Base-by-base conservation (phyloP, 2,329 filamentous ascomycete species). In the Trichoderma sp. region DNA sequence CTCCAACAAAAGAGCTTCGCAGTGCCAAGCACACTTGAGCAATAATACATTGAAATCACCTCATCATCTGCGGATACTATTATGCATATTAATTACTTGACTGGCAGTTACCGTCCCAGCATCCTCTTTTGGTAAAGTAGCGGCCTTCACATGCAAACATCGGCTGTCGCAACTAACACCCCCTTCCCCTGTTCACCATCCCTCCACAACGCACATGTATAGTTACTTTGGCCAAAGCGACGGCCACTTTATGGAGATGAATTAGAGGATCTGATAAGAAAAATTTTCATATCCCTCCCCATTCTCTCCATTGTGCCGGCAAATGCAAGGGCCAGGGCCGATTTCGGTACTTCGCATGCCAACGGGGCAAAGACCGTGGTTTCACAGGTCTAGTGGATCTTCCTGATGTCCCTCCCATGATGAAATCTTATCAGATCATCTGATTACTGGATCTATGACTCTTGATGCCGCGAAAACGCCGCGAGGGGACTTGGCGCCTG, bases 361-460 rank as follows among this genome's bases (percentile, higher is more conserved):
- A 53, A 36, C 15, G 26, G 57, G 47, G 20, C 23, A 57, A 43
- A n/a, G 30, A 55, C 23, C 9, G 20, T 23, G 23, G 13, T 43
- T 57, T 39, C 23, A 53, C 47, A 11, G 13, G 12, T 30, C 28
- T 50, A 43, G 67, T 69, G 55, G 53, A 57, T 20, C 69, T 59
- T 23, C 28, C n/a, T 30, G 63, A 34, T 65, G 39, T 34, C 32
- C 15, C 43, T 28, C 17, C 58, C 57, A 53, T 43, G 64, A 59
- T 39, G 34, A 55, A 77, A 83, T 83, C 81, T 83, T 82, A 83
- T 83, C 81, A 79, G 81, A 83, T 83, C 75, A 83, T 83, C 81
- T 81, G 81, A 83, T 83, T 81, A 83, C 57, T 39, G 57, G 79
- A 82, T 82, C 78, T 72, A 53, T 39, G 61, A 65, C 36, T 55